phyloP scores from a whole-genome alignment of 768 basidiomycete genomes.

The Daedalea quercina region DNA sequence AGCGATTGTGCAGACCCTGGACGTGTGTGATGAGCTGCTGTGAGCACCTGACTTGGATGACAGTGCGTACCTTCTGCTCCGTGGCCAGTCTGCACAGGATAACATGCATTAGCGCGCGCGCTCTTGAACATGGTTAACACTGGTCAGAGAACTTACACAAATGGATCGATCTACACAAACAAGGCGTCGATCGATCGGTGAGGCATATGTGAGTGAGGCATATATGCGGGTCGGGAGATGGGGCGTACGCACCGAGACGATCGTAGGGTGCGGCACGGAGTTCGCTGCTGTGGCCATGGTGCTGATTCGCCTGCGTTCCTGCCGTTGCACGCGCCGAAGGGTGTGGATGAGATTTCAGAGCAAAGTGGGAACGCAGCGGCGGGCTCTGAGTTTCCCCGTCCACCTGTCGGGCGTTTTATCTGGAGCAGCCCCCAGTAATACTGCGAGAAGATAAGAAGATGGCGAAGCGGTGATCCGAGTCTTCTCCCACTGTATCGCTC shows the following conservation, averaged over 20 bases:
- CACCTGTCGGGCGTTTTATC: neutral
- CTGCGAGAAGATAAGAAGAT: neutral
- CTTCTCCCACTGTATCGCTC: neutral
- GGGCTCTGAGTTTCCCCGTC: neutral
- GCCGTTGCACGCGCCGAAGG: neutral
- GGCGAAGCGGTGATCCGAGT: neutral
- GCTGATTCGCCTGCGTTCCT: neutral
- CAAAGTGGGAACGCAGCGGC: neutral
- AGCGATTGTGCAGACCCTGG: constrained; percentile 64
- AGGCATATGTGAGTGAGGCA: neutral
- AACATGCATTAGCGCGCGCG: neutral
- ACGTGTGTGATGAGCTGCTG: neutral
- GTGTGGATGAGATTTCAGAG: neutral
- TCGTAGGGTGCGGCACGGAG: constrained; percentile 51
- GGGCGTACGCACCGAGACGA: constrained; percentile 46
- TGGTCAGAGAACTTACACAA: constrained; percentile 38
- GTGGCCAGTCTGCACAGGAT: constrained; percentile 31
- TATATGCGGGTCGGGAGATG: no score
- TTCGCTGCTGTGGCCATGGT: constrained; percentile 57
- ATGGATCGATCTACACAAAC: constrained; percentile 55
- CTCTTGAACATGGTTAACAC: no score
- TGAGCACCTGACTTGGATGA: neutral
- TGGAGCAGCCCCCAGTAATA: neutral
- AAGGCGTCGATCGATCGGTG: neutral
- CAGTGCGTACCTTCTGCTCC: constrained; percentile 49